Evolutionary conservation across 2,329 filamentous ascomycete species (phyloP).

Genomic region (Chrysoporthe austroafricana): DNA sequence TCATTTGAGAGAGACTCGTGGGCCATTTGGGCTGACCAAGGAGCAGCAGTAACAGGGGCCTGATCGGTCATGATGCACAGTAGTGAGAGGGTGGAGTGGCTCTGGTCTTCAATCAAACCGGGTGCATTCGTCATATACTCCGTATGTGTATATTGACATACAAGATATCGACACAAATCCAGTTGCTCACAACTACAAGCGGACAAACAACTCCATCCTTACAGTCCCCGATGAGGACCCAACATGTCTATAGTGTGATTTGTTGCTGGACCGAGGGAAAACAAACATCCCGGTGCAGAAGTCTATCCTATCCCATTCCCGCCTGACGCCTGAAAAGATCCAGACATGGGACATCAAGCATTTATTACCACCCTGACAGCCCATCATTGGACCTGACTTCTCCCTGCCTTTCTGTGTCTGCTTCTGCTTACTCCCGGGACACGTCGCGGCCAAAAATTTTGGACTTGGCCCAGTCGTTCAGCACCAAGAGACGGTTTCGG

Average conservation of each 20-base stretch:
- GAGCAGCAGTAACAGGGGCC: too few relatives aligned
- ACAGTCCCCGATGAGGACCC: background rate
- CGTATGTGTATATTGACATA: constrained; percentile 4
- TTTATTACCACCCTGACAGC: background rate
- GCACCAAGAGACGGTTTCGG: constrained; percentile 90
- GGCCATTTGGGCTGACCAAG: too few relatives aligned
- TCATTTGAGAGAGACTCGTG: too few relatives aligned
- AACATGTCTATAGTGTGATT: constrained; percentile 6
- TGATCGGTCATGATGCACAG: too few relatives aligned
- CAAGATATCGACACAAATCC: background rate
- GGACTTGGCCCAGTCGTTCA: constrained; percentile 95
- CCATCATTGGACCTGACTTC: background rate
- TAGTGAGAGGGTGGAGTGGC: background rate
- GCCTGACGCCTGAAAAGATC: constrained; percentile 12
- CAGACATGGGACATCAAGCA: constrained; percentile 13
- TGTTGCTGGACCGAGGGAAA: background rate
- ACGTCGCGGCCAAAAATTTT: constrained; percentile 96
- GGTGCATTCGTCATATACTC: constrained; percentile 1
- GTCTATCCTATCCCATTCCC: constrained; percentile 11
- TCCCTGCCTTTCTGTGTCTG: background rate
- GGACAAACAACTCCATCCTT: background rate
- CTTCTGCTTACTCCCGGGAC: constrained; percentile 68
- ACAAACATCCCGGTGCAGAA: background rate
- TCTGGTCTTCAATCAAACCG: background rate
- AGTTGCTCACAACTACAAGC: background rate